A percentile compares a stretch with the other conserved stretches of the same genome.
phyloP scores from a whole-genome alignment of 495 filamentous ascomycete genomes.

The Penicillium taxi region DNA sequence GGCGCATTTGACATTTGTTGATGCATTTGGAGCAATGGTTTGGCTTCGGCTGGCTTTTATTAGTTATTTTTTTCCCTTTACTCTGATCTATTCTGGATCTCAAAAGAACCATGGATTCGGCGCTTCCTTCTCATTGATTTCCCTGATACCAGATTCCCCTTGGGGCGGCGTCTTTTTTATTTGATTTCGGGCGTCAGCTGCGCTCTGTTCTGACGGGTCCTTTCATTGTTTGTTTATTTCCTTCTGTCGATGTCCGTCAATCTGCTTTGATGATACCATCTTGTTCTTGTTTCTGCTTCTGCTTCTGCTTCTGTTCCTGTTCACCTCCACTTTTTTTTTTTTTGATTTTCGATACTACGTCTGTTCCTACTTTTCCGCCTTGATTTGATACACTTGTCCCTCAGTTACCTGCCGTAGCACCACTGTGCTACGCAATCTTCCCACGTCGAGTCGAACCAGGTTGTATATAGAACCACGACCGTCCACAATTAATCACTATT shows the following conservation, averaged over 20 bases:
- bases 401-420: too few relatives aligned
- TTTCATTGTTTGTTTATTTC: constrained; percentile 5
- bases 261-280: constrained; percentile 41
- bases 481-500: constrained; percentile 9
- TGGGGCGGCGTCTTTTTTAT: constrained; percentile 25
- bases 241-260: constrained; percentile 22
- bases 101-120: constrained; percentile 25
- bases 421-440: too few relatives aligned
- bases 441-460: too few relatives aligned
- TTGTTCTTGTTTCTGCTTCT: constrained; percentile 13
- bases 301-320: neutral
- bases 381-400: too few relatives aligned
- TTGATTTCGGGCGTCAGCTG: constrained; percentile 13
- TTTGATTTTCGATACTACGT: neutral
- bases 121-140: constrained; percentile 16
- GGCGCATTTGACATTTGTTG: constrained; percentile 21
- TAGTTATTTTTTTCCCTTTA: constrained; percentile 13
- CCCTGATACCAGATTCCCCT: too few relatives aligned
- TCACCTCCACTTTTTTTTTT: too few relatives aligned
- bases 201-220: constrained; percentile 13
- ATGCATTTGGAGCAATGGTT: constrained; percentile 25
- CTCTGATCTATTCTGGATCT: constrained; percentile 5
- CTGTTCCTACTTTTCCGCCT: constrained; percentile 1
- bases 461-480: constrained; percentile 18
- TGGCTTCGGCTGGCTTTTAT: constrained; percentile 21